These are phyloP conservation scores for Fusarium nematophilum DNA, from an alignment of 2,329 filamentous ascomycete species.

Conservation along the genomic window DNA sequence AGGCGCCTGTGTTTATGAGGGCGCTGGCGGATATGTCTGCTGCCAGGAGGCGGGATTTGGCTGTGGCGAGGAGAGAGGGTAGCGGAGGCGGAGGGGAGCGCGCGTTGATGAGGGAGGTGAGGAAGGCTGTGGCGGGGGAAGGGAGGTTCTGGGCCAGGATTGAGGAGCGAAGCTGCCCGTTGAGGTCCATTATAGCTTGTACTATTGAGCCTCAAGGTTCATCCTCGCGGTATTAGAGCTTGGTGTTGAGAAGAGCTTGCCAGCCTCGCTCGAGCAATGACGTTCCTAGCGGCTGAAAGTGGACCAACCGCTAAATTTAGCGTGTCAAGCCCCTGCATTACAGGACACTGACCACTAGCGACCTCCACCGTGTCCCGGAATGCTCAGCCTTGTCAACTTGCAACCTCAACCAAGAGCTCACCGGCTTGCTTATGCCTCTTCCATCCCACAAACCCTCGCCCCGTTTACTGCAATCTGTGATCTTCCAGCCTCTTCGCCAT, in stretches of 20 bases:
- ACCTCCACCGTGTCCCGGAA: constrained; percentile 35
- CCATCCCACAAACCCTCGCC: background rate
- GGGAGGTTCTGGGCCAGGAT: constrained; percentile 67
- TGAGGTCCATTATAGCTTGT: constrained; percentile 45
- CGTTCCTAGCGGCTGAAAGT: constrained; percentile 38
- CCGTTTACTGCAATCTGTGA: background rate
- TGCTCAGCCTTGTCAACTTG: constrained; percentile 30
- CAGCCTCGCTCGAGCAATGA: constrained; percentile 41
- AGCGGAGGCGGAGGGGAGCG: constrained; percentile 70
- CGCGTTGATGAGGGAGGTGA: constrained; percentile 69
- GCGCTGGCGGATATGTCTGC: constrained; percentile 74
- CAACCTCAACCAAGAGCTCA: background rate
- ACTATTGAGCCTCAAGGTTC: constrained; percentile 11
- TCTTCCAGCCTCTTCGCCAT: no score
- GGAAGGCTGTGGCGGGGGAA: constrained; percentile 66
- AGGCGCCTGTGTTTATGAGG: constrained; percentile 57
- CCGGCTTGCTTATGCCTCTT: background rate
- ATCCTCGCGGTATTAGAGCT: constrained; percentile 2
- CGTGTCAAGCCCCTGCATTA: constrained; percentile 18
- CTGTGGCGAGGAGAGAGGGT: constrained; percentile 80
- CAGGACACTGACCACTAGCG: constrained; percentile 29
- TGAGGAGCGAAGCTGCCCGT: constrained; percentile 62
- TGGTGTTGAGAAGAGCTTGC: constrained; percentile 18
- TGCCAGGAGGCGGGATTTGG: constrained; percentile 81
- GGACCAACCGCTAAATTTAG: constrained; percentile 37